Base-by-base conservation (phyloP, 2,329 filamentous ascomycete genomes). In the Penicillium aurantiogriseum region DNA sequence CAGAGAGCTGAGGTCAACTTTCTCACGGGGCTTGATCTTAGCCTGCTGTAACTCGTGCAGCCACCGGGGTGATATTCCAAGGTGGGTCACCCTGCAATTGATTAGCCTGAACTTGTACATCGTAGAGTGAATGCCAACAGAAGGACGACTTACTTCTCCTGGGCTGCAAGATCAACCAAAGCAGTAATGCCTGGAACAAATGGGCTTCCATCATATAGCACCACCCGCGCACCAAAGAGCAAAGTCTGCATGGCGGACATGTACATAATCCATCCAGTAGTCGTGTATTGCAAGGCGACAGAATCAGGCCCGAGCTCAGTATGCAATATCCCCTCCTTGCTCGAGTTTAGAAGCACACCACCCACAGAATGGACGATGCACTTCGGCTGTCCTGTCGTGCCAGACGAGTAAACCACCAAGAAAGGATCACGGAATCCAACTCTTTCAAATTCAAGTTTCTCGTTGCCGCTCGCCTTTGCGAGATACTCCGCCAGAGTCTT, bases 231-330 rank as follows among this genome's bases (percentile, higher is more conserved):
- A 8, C 90, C 89, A 39, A 80, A 75, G 1, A 88, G 65, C 8
- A 93, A 77, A 4, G 80, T 77, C 21, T 80, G 78, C 0, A 90
- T 78, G 38, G 81, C 83, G 3, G 80, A 76, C 9, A 92, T 77
- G 69, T 93, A 94, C 91, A 96, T 95, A 74, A 96, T 94, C 91
- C 91, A 95, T 0, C 89, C 88, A 0, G 88, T 91, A 0, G 86
- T 88, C 1, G 86, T 88, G 66, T 85, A 87, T 67, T 88, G 85
- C 35, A 87, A 63, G 9, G 75, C 69, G 0, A 80, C 77, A 17
- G 71, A 79, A 8, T 71, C 70, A 0, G 79, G 69, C 0, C 71
- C 71, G 42, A 80, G 64, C 48, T 82, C 62, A 7, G 77, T 71
- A 63, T 87, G 83, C 23, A 87, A 67, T 23, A 69, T 73, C 1